Percentiles rank a stretch among this genome's conserved stretches.
Evolutionary conservation across 768 basidiomycete genomes (phyloP).

Genomic region (Neoboletus subvelutipes): DNA sequence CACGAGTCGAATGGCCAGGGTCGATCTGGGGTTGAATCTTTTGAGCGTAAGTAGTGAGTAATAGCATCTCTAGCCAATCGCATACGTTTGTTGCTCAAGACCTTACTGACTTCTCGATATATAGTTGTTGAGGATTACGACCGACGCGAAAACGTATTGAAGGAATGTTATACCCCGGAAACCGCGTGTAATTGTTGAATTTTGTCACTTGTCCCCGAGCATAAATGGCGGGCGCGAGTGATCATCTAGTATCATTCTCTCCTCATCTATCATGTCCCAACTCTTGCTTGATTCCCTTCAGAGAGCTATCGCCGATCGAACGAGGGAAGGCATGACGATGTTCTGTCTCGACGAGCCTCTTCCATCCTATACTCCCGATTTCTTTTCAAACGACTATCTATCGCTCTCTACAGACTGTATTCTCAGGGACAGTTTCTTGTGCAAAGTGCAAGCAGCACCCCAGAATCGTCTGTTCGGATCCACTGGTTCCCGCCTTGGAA

Average conservation of each 20-base stretch:
- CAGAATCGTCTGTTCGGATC: slow-evolving; percentile 40
- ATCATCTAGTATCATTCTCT: not conserved
- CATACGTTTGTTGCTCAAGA: not conserved
- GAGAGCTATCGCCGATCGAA: slow-evolving; percentile 7
- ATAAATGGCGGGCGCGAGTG: slow-evolving; percentile 6
- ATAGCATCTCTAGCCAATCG: not conserved
- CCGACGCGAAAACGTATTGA: not conserved
- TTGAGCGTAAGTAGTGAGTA: not conserved
- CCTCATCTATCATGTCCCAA: slow-evolving; percentile 10
- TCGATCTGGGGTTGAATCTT: not conserved
- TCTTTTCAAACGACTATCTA: slow-evolving; percentile 53
- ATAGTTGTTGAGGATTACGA: not conserved
- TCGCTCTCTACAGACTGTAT: slow-evolving; percentile 38
- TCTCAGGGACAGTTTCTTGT: slow-evolving; percentile 34
- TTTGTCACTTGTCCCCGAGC: not conserved
- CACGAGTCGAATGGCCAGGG: not conserved
- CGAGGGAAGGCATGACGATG: slow-evolving; percentile 7
- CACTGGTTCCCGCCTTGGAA: slow-evolving; percentile 50
- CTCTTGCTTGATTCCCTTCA: slow-evolving; percentile 17
- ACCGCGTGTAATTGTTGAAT: not conserved
- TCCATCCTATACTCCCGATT: slow-evolving; percentile 29
- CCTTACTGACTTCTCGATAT: not conserved
- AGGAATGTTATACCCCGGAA: not conserved
- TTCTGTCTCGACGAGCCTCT: slow-evolving; percentile 18
- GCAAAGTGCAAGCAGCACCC: slow-evolving; percentile 24